Base-by-base conservation (phyloP, 306 rosid genomes). In the Vicia villosa region DNA sequence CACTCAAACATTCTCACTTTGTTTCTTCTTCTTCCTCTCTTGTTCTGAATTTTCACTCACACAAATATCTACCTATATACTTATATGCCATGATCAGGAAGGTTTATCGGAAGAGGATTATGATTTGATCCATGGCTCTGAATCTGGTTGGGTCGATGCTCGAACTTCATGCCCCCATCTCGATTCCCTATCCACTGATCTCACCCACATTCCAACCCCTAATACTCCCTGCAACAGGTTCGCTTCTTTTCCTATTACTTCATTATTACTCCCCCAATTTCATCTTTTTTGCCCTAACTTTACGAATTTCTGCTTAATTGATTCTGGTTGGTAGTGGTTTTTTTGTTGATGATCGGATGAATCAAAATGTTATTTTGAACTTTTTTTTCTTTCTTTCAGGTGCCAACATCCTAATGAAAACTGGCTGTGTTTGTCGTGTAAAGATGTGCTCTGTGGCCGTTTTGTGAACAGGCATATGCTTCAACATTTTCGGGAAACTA, bases 381-480 rank as follows among this genome's bases (percentile, higher is more conserved):
- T 0, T 4, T 41, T 21, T 16, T 16, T 19, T n/a, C n/a, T n/a
- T 49, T 34, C 0, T 5, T 40, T 10, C 66, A 84, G 95, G 60
- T 88, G 96, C 72, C 81, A 93, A 65, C 86, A 93, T 70, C 94
- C 89, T 1, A 61, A 20, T 43, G 96, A 93, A 83, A 93, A 88
- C 74, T 90, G 98, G 97, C 12, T 88, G 64, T 93, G 98, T 34
- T 77, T 90, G 41, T 81, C 94, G 47, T 86, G 91, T 37, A 88
- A 93, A 84, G 83, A 85, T 0, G 90, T 93, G 2, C 78, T 86
- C 4, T 90, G 98, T 63, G 80, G 98, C 84, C 90, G 96, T 45
- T 90, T 90, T 65, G 91, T 88, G 19, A 93, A 86, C 87, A 90
- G 84, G 76, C 98, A 90, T 78, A 88, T 93, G 97, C 96, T 88